Evolutionary conservation across 2,329 filamentous ascomycete species (phyloP), one percentile per base, ranked within the genome.

Genomic region (Paecilomyces fulvus): DNA sequence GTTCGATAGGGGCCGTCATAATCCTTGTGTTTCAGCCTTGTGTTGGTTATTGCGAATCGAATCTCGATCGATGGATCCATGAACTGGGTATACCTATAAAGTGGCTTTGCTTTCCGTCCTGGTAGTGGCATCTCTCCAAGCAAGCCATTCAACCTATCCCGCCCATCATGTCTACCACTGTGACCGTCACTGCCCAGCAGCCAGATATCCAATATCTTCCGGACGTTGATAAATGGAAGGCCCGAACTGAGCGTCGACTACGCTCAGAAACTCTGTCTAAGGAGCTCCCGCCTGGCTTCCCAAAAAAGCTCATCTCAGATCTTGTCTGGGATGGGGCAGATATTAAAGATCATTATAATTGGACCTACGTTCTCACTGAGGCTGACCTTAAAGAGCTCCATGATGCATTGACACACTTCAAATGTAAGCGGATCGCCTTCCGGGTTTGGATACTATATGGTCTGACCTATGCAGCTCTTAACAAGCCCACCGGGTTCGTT

Each of bases 261-360:
- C 48, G 55, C 30, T 58, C 53, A 17, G 59, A 61, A 46, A 6
- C 49, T 2, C 52, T 63, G 20, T 11, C n/a, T 8, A 49, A 56
- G 11, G 53, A 61, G 10, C 63, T 80, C 0, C 77, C 77, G 0
- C 53, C 62, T 1, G 75, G 73, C 0, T 80, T 78, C 58, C 77
- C 77, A 0, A 23, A 60, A 21, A 57, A 73, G 43, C 59, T 80
- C 0, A 59, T 67, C 1, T 77, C 75, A 0, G 67, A 75, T 3
- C 66, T 80, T 1, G 77, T 79, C 0, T 80, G 78, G 77, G 73
- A 79, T 33, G 76, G 74, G 3, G 68, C 69, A 17, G 67, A 71
- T 3, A 61, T 79, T 12, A 65, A 61, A 5, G 58, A 62, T 1
- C 63, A 64, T 1, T 74, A 73, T 59, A 65, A 79, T 53, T 79